These are phyloP conservation scores for Fusarium albosuccineum DNA, from an alignment of 2,329 filamentous ascomycete genomes.

Conservation along the genomic window DNA sequence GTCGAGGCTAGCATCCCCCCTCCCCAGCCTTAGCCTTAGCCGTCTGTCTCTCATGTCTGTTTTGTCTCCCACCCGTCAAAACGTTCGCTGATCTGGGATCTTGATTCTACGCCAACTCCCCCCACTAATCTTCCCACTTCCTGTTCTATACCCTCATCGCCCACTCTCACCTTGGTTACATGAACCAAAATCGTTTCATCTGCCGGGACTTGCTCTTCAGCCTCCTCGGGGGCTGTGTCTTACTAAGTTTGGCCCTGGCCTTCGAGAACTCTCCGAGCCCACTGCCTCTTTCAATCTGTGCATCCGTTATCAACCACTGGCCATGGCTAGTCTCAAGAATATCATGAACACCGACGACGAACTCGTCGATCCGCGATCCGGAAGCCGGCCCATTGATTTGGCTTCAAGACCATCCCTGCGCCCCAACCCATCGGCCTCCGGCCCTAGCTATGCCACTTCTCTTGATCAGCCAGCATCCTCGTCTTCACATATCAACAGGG, in stretches of 20 bases:
- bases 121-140: constrained; percentile 40
- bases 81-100: constrained; percentile 35
- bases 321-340: constrained; percentile 68
- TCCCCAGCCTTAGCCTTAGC: constrained; percentile 31
- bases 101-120: constrained; percentile 44
- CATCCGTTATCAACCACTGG: constrained; percentile 57
- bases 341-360: constrained; percentile 70
- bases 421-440: constrained; percentile 52
- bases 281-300: constrained; percentile 47
- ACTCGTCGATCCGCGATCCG: constrained; percentile 56
- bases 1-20: constrained; percentile 42
- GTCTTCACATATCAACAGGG: constrained; percentile 52
- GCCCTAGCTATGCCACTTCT: constrained; percentile 56
- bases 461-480: constrained; percentile 49
- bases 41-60: constrained; percentile 15
- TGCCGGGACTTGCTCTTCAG: constrained; percentile 48
- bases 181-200: constrained; percentile 48
- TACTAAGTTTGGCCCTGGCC: constrained; percentile 57
- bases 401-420: constrained; percentile 50
- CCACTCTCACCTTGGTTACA: constrained; percentile 47
- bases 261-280: constrained; percentile 49
- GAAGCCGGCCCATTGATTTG: constrained; percentile 61
- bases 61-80: constrained; percentile 40
- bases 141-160: constrained; percentile 46
- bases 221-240: constrained; percentile 60